Conservation (phyloP, 1,139 yeast species). For the Sugiyamaella castrensis region DNA sequence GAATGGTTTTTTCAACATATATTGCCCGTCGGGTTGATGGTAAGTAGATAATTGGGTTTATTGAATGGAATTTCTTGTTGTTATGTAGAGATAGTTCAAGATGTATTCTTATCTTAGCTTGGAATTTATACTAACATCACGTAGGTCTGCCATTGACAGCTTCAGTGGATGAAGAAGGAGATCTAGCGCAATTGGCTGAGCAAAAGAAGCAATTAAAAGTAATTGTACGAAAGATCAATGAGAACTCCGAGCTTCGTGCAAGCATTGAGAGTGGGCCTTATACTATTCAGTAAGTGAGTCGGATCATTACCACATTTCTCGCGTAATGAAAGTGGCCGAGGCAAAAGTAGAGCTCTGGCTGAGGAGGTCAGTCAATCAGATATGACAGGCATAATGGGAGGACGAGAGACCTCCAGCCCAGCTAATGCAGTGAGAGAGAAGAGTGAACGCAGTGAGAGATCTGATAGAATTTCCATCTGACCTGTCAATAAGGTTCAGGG, state of each 20-base stretch:
- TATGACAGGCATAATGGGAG: no score
- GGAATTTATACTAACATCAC: constrained; percentile 8
- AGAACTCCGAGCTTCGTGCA: constrained; percentile 81
- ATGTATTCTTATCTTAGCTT: neutral
- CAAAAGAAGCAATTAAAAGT: constrained; percentile 85
- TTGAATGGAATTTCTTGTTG: neutral
- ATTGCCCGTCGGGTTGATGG: constrained; percentile 35
- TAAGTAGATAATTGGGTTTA: constrained; percentile 17
- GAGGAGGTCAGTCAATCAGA: no score
- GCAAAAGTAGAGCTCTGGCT: no score
- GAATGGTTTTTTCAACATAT: constrained; percentile 31
- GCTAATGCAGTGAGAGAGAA: no score
- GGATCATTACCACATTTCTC: neutral
- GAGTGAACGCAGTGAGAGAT: no score
- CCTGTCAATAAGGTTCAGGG: neutral
- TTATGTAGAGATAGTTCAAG: no score
- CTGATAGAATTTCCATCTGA: no score
- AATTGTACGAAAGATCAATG: constrained; percentile 70
- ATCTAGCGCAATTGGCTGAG: constrained; percentile 49
- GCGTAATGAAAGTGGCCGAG: neutral
- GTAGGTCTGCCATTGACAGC: constrained; percentile 84
- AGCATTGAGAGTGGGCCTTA: constrained; percentile 75
- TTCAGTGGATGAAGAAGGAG: constrained; percentile 81
- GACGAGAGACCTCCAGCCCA: no score
- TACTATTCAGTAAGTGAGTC: constrained; percentile 54